These are phyloP conservation scores for Talaromyces sp. DNA, from an alignment of 2,329 filamentous ascomycete species.

Conservation along the genomic window DNA sequence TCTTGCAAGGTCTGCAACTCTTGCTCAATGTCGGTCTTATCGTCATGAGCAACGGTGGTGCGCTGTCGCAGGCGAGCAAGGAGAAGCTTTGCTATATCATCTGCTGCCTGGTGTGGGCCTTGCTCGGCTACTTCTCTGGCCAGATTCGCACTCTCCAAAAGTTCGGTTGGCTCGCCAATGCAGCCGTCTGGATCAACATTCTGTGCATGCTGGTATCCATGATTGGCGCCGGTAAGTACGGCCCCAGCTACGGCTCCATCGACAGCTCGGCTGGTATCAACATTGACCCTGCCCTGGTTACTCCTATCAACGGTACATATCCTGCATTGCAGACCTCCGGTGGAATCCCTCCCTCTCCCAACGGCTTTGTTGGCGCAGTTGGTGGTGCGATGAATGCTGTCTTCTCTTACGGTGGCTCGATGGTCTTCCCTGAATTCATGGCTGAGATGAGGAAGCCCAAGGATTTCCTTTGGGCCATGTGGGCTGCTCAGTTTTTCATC, in stretches of 20 bases:
- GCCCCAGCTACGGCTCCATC: constrained; percentile 41
- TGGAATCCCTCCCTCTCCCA: constrained; percentile 32
- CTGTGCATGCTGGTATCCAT: constrained; percentile 53
- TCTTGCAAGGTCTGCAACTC: constrained; percentile 45
- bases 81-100: constrained; percentile 49
- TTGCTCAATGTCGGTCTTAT: constrained; percentile 24
- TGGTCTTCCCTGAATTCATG: constrained; percentile 55
- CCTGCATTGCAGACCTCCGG: constrained; percentile 35
- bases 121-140: constrained; percentile 49
- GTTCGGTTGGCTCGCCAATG: constrained; percentile 53
- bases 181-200: constrained; percentile 53
- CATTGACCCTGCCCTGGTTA: constrained; percentile 19
- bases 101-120: constrained; percentile 48
- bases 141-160: constrained; percentile 53
- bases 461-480: constrained; percentile 46
- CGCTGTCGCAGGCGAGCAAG: constrained; percentile 49
- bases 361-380: constrained; percentile 40
- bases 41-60: constrained; percentile 50
- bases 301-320: constrained; percentile 22
- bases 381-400: constrained; percentile 52
- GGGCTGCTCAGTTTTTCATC: constrained; percentile 44
- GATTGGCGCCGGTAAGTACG: constrained; percentile 45
- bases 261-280: constrained; percentile 22
- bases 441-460: constrained; percentile 47
- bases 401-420: constrained; percentile 54